Base-by-base conservation (phyloP, 805 yeast species). In the Teunomyces funiuensis region DNA sequence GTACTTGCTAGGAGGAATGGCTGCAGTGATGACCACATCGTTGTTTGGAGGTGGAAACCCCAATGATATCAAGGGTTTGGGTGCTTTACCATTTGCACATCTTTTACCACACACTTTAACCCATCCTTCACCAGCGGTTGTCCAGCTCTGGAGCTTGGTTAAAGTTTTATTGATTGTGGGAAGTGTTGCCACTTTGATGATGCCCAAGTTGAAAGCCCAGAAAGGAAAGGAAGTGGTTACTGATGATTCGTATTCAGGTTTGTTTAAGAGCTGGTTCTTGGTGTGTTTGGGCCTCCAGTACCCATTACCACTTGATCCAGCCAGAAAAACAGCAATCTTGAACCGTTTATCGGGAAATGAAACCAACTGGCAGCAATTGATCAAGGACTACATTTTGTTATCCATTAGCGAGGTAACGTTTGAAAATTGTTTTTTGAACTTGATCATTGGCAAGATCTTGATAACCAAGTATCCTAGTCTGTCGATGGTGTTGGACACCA, bases 1-100 rank as follows among this genome's bases (percentile, higher is more conserved):
- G 55, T 53, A 77, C 19, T 56, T 83, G 33, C 54, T 83, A 46
- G 88, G 87, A 11, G 83, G 86, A 15, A 67, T 82, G 68, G 82
- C 85, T 17, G 70, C 81, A 39, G 71, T 82, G 52, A 71, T 80
- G 63, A 87, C 87, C 19, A 73, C 83, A 2, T 76, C 84, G 1
- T 65, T 80, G 36, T 66, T 76, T 41, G 78, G 77, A 40, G 83
- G 79, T 34, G 65, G 71, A 37, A 65, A 56, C 7, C 34, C 53
- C 26, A 58, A 63, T 42, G 75, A 67, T 44, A 65, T 65, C 52
- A 69, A 70, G 51, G 74, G 79, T 3, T 58, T 78, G 47, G 65
- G 74, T 41, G 69, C 80, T 0, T 47, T 76, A 33, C 83, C 83
- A 8, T 50, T 63, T 20, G 37, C 47, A 3, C 36, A 40, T 19